Percentiles rank a stretch among this genome's conserved stretches.
Conservation (phyloP, 2,329 filamentous ascomycete species). For the Pestalotiopsis fici region DNA sequence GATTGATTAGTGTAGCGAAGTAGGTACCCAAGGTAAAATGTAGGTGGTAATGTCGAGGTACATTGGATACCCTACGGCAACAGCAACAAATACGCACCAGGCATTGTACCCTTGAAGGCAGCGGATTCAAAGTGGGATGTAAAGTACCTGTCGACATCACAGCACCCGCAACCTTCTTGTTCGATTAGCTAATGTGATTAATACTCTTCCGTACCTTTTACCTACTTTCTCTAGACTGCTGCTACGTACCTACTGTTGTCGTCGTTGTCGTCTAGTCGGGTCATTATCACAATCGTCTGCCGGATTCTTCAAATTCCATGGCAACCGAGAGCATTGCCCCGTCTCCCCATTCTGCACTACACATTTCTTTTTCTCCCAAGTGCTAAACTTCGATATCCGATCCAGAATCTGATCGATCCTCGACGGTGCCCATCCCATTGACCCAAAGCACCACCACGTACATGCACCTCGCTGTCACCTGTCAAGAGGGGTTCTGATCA, state of each 20-base stretch:
- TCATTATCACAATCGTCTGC: background rate
- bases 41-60: no score
- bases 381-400: background rate
- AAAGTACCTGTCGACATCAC: background rate
- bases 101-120: background rate
- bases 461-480: background rate
- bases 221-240: background rate
- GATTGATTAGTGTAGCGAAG: background rate
- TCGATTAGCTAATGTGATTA: conserved; percentile 2
- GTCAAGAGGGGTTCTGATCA: conserved; percentile 7
- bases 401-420: background rate
- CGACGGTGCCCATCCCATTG: background rate
- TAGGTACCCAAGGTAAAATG: no score
- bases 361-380: background rate
- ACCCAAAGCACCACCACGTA: background rate
- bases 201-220: background rate
- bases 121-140: background rate
- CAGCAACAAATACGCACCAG: no score
- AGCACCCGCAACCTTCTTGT: background rate
- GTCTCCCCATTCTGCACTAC: background rate
- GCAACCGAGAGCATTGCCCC: background rate
- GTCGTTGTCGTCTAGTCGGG: background rate
- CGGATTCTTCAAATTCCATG: background rate
- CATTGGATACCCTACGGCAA: no score
- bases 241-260: background rate